Evolutionary conservation across 768 basidiomycete genomes (phyloP), one percentile per base, ranked within the genome.

Genomic region (Lentinula aciculospora): DNA sequence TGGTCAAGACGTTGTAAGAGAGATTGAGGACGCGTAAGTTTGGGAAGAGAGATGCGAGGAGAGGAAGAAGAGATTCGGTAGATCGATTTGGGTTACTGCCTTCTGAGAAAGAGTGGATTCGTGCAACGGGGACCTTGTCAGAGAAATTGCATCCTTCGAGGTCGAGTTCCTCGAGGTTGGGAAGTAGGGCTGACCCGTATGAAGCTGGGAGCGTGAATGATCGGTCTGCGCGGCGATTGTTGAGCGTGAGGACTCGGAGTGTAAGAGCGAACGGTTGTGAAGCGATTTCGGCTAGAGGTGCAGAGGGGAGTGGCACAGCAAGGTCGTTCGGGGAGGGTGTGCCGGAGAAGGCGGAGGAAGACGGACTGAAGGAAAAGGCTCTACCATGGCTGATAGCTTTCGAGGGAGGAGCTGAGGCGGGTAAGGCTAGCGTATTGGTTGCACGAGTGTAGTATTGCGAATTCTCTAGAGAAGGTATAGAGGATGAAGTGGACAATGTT

Each of bases 141-240:
- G 76, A 65, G 6, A 94, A 73, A 58, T 81, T 81, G 64, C 92
- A 94, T 4, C 86, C 87, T 65, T 89, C 87, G 39, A 93, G 68
- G 61, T 75, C 75, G 9, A 94, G 79, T 64, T 92, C 92, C 66
- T 92, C 89, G 31, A 94, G 71, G 32, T 68, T 71, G 0, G 89
- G 89, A 29, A 94, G 70, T 49, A 84, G 71, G 0, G 72, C 72
- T 56, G 69, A 50, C 48, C 69, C 65, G n/a, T 66, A 67, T 6
- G 66, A 49, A 15, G 62, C 58, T 2, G 88, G 87, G 3, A 92
- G 63, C 12, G 73, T 70, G 66, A 89, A 82, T 0, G 82, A 80
- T 28, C 81, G 74, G 65, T 94, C 89, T 61, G 84, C 73, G 29
- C 86, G 83, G 23, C 91, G 77, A 50, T 84, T 87, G 21, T 74